A percentile compares a stretch with the other conserved stretches of the same genome.
Evolutionary conservation across 176 grass and related monocot species (phyloP).

Genomic region (Dendrocalamus sinicus): DNA sequence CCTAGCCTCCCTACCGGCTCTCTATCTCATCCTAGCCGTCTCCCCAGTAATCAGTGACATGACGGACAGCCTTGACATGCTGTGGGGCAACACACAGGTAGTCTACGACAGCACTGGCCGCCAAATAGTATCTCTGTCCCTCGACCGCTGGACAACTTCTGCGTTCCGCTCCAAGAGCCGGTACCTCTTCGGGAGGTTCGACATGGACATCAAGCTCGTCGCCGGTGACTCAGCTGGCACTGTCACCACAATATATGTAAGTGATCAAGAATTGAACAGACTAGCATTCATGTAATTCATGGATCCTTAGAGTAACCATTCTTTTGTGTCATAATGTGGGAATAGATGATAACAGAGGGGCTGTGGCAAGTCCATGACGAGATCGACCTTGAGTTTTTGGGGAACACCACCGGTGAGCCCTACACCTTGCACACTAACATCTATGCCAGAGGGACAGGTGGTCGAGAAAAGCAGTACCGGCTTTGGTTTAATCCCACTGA

Average conservation of each 20-base stretch:
- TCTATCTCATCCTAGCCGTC: conserved; percentile 10
- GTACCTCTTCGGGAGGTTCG: conserved; percentile 64
- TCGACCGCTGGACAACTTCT: conserved; percentile 40
- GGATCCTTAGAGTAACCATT: conserved; percentile 41
- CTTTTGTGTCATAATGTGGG: background rate
- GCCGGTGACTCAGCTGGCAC: conserved; percentile 62
- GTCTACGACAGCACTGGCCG: conserved; percentile 31
- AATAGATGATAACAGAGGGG: conserved; percentile 51
- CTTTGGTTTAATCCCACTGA: conserved; percentile 79
- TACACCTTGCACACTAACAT: conserved; percentile 77
- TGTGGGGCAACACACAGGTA: conserved; percentile 48
- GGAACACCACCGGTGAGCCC: conserved; percentile 57
- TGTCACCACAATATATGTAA: conserved; percentile 65
- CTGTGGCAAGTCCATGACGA: conserved; percentile 51
- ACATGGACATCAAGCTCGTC: conserved; percentile 66
- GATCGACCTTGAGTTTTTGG: conserved; percentile 74
- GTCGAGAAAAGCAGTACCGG: conserved; percentile 58
- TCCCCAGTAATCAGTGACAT: conserved; percentile 41
- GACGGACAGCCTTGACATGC: conserved; percentile 34
- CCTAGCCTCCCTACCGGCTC: background rate
- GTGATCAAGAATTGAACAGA: background rate
- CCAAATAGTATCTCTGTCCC: conserved; percentile 46
- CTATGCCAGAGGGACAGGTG: conserved; percentile 61
- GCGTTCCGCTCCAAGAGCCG: conserved; percentile 53
- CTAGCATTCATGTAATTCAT: background rate